These are phyloP conservation scores for Pseudonitzschia multiseries DNA, from an alignment of 108 stramenopile species.

Conservation along the genomic window DNA sequence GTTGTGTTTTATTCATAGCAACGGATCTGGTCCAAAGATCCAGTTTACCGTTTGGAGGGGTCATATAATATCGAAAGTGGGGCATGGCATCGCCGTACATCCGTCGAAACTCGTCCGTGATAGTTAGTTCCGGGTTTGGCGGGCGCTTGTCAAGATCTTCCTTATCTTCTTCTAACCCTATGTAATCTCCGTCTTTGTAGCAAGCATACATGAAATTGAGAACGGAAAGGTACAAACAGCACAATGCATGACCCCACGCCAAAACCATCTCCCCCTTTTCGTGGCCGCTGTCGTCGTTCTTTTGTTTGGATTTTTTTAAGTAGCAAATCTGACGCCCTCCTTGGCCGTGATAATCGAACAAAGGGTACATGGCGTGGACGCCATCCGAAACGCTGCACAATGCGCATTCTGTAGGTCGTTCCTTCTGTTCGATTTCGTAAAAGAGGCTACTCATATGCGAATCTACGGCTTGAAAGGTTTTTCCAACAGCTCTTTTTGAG, in stretches of 20 bases:
- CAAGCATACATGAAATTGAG: constrained; percentile 7
- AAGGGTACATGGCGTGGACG: constrained; percentile 6
- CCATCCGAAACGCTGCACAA: constrained; percentile 10
- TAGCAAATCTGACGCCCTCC: constrained; percentile 12
- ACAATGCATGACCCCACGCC: constrained; percentile 16
- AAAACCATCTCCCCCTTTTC: background rate
- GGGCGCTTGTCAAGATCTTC: background rate
- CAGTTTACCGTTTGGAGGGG: background rate
- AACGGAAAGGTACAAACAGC: constrained; percentile 8
- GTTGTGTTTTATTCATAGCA: background rate
- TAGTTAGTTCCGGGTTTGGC: background rate
- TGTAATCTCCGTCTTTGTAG: constrained; percentile 10
- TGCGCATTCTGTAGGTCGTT: constrained; percentile 11
- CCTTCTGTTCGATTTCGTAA: constrained; percentile 19
- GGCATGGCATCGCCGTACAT: constrained; percentile 9
- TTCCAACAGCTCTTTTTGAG: constrained; percentile 1
- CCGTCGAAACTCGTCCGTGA: constrained; percentile 1
- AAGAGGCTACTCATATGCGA: background rate
- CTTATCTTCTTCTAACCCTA: constrained; percentile 6
- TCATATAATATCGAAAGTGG: constrained; percentile 10
- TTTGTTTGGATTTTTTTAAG: background rate
- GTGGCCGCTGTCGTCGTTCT: too few relatives aligned
- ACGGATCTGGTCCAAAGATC: constrained; percentile 3
- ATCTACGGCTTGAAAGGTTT: constrained; percentile 14
- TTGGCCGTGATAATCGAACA: constrained; percentile 7